These are phyloP conservation scores for Corylus americana DNA, from an alignment of 306 rosid species.

Conservation along the genomic window DNA sequence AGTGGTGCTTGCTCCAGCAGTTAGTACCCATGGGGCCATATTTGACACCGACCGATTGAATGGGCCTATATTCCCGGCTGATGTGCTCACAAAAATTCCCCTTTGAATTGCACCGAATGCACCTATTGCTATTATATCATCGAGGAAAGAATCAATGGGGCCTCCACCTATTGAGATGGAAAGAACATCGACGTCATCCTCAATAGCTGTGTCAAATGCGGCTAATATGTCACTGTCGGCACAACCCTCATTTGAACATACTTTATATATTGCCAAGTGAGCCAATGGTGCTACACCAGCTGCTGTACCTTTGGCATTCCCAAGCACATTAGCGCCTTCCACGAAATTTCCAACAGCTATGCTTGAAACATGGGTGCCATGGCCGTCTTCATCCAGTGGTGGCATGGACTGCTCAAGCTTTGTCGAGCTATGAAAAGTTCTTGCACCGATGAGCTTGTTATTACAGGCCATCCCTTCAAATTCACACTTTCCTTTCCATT, in stretches of 20 bases:
- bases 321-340: slow-evolving; percentile 40
- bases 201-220: slow-evolving; percentile 50
- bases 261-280: slow-evolving; percentile 64
- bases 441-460: slow-evolving; percentile 56
- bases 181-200: slow-evolving; percentile 70
- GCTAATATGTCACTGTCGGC: slow-evolving; percentile 44
- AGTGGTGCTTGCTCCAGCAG: slow-evolving; percentile 51
- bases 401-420: neutral
- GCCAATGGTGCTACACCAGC: slow-evolving; percentile 67
- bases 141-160: slow-evolving; percentile 39
- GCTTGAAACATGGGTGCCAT: slow-evolving; percentile 72
- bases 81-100: slow-evolving; percentile 68
- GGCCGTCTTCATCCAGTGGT: slow-evolving; percentile 58
- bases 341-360: slow-evolving; percentile 60
- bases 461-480: slow-evolving; percentile 56
- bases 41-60: slow-evolving; percentile 37
- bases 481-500: slow-evolving; percentile 80
- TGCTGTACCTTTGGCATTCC: slow-evolving; percentile 67
- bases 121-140: slow-evolving; percentile 55
- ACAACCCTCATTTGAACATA: slow-evolving; percentile 23
- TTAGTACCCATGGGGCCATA: slow-evolving; percentile 73
- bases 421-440: too few relatives aligned
- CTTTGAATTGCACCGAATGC: slow-evolving; percentile 59
- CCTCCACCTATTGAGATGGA: slow-evolving; percentile 65
- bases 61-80: slow-evolving; percentile 68